phyloP scores from a whole-genome alignment of 768 basidiomycete genomes.

The Terana coerulea region DNA sequence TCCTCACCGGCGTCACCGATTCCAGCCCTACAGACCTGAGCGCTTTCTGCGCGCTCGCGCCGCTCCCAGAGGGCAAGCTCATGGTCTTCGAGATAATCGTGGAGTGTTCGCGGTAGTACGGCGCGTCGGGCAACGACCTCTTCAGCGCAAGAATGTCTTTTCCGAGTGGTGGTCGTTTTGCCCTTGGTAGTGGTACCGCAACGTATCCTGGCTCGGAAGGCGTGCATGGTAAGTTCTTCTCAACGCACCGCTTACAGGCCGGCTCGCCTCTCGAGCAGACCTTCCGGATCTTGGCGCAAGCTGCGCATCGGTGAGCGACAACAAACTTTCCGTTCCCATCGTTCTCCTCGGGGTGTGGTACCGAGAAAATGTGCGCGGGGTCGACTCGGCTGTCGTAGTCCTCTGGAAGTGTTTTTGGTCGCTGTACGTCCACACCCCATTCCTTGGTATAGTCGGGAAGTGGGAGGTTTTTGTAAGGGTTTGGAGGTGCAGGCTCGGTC shows the following conservation, averaged over 20 bases:
- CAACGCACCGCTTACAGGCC: constrained; percentile 5
- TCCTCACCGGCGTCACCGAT: neutral
- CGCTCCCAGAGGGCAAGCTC: neutral
- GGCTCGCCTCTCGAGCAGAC: constrained; percentile 6
- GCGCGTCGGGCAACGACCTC: constrained; percentile 2
- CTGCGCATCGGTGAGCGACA: neutral
- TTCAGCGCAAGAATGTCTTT: neutral
- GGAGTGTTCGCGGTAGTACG: constrained; percentile 5
- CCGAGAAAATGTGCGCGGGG: constrained; percentile 9
- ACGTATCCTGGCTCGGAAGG: constrained; percentile 5
- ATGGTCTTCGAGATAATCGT: neutral
- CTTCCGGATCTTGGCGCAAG: neutral
- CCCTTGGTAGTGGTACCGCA: neutral
- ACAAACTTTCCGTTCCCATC: neutral
- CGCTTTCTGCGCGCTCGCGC: neutral
- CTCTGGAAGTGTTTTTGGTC: constrained; percentile 7
- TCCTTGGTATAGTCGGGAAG: constrained; percentile 6
- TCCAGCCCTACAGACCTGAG: neutral
- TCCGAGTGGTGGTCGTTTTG: neutral
- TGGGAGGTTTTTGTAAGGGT: neutral
- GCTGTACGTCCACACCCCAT: constrained; percentile 2
- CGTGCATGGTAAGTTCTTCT: neutral
- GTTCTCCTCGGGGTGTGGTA: neutral
- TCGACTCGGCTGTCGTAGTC: constrained; percentile 7
- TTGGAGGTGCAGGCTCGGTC: no score